Evolutionary conservation across 495 filamentous ascomycete genomes (phyloP).

Genomic region (Daldinia childiae): DNA sequence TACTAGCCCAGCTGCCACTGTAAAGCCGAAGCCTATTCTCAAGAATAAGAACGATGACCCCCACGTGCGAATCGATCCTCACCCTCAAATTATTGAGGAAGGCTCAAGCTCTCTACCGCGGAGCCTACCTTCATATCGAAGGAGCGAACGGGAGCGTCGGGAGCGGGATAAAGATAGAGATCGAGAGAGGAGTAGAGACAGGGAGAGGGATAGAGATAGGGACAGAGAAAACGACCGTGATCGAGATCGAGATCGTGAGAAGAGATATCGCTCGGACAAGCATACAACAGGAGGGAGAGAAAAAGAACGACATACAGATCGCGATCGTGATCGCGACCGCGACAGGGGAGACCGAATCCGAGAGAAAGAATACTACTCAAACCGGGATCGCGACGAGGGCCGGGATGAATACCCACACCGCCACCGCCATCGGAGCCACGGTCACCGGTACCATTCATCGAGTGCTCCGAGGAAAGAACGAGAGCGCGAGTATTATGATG

Average conservation of each 20-base stretch:
- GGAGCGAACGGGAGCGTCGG: slow-evolving; percentile 38
- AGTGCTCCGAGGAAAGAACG: slow-evolving; percentile 24
- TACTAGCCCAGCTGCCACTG: slow-evolving; percentile 51
- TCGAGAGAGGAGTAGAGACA: slow-evolving; percentile 35
- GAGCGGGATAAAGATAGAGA: slow-evolving; percentile 39
- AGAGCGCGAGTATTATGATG: slow-evolving; percentile 36
- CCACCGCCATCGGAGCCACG: slow-evolving; percentile 30
- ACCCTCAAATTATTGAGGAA: slow-evolving; percentile 48
- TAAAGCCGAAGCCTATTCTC: slow-evolving; percentile 59
- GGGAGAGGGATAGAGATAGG: slow-evolving; percentile 34
- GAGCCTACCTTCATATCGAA: slow-evolving; percentile 36
- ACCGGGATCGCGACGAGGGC: slow-evolving; percentile 24
- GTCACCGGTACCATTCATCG: slow-evolving; percentile 33
- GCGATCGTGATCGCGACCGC: slow-evolving; percentile 30
- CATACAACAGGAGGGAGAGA: slow-evolving; percentile 40
- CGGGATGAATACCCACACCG: slow-evolving; percentile 18
- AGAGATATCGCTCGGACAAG: slow-evolving; percentile 35
- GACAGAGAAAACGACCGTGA: slow-evolving; percentile 47
- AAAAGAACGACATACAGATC: slow-evolving; percentile 32
- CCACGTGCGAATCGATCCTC: slow-evolving; percentile 55
- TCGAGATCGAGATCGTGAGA: slow-evolving; percentile 44
- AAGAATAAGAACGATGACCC: slow-evolving; percentile 61
- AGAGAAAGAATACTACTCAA: slow-evolving; percentile 29
- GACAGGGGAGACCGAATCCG: slow-evolving; percentile 23
- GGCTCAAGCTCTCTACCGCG: slow-evolving; percentile 47